A percentile compares a stretch with the other conserved stretches of the same genome.
Conservation (phyloP, 441 rosid genomes). For the Metrosideros polymorpha region DNA sequence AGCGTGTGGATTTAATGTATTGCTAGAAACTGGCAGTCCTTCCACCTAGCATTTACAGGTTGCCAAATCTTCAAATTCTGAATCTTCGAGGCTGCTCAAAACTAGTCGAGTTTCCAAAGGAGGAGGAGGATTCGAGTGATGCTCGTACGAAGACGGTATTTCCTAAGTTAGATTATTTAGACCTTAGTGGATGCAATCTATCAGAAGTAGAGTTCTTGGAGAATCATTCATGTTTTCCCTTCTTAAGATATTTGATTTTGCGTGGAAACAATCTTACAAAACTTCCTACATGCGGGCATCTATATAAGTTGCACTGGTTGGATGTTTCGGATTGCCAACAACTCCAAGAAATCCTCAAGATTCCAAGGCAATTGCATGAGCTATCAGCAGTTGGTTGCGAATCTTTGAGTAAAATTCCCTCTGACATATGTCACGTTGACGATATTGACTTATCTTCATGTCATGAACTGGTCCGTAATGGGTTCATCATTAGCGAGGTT, state of each 20-base stretch:
- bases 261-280: not conserved
- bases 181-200: not conserved
- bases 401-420: too few species aligned
- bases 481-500: too few species aligned
- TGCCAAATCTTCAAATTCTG: fast-evolving
- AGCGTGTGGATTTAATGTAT: fast-evolving
- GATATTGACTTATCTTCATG: too few species aligned
- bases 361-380: too few species aligned
- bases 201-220: not conserved
- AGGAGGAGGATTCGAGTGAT: not conserved
- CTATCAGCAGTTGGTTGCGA: too few species aligned
- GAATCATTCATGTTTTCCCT: not conserved
- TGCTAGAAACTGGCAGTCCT: not conserved
- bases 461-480: too few species aligned
- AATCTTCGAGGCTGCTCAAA: fast-evolving
- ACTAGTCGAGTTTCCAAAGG: not conserved
- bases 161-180: fast-evolving
- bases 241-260: fast-evolving
- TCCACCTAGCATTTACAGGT: not conserved
- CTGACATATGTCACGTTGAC: too few species aligned
- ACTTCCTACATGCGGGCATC: not conserved
- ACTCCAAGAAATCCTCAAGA: too few species aligned
- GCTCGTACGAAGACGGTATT: not conserved
- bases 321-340: fast-evolving
- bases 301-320: not conserved